Base-by-base conservation (phyloP, 2,329 filamentous ascomycete species). In the Bipolaris victoriae region DNA sequence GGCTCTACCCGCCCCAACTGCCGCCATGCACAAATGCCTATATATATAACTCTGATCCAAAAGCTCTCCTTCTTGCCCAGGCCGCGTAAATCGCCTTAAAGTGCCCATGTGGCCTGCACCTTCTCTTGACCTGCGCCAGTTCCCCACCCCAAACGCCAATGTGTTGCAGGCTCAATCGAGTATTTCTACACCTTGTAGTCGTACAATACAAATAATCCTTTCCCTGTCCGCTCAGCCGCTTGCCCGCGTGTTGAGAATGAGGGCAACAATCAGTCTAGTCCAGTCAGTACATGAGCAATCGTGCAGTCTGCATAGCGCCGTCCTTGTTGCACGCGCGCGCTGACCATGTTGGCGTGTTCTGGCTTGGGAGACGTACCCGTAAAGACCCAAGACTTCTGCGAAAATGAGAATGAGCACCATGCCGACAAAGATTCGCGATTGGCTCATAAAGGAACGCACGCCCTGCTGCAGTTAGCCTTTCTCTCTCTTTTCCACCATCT, bases 331-430 rank as follows among this genome's bases (percentile, higher is more conserved):
- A 16, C 16, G 40, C 20, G 18, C 39, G 13, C 7, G 6, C 20
- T 20, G 11, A 11, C 20, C 40, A 10, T 9, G 40, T 11, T 43
- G 20, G 40, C 11, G 40, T 43, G 20, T 18, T 10, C n/a, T 45
- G n/a, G 31, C 9, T 35, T 48, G 20, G 29, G 16, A 22, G 31
- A 61, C 89, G 67, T 83, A 97, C 92, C 95, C 95, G 73, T 99
- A 99, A 31, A 99, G 88, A 77, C 95, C 95, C 75, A 99, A 77
- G 16, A 99, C 95, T 83, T 99, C 95, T 55, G 92, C 95, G 76
- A 99, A 99, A 86, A 99, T 99, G 63, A 98, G 85, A 68, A 98
- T 98, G 70, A 99, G 81, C 45, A 99, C 94, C 95, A 98, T 98
- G 78, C 95, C 95, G 48, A 99, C 95, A 70, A 97, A 99, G 65